Evolutionary conservation across 768 basidiomycete species (phyloP), one percentile per base, ranked within the genome.

Genomic region (Paxillus ammoniavirescens): DNA sequence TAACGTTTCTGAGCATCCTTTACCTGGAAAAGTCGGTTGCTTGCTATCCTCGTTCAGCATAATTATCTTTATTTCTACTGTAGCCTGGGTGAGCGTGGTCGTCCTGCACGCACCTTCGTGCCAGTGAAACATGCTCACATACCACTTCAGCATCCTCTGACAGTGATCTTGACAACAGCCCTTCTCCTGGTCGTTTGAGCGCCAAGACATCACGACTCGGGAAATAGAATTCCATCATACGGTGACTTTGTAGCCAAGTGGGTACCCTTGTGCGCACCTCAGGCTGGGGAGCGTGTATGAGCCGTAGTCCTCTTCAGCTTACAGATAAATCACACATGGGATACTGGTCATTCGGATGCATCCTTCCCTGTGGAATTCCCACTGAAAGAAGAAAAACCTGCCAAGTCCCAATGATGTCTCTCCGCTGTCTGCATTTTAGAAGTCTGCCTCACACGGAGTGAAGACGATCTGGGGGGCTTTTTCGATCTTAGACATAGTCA

Each of bases 1-100:
- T 52, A 21, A 7, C 46, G 13, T 52, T 52, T 37, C 1, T 35
- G 33, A 52, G 49, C 30, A 36, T 31, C 9, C 14, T 49, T 23
- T 52, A 52, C 33, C 45, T 52, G 33, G 74, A 33, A 12, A 8
- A 33, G 33, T 33, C 8, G 33, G 12, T 10, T 33, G 33, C 33
- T 33, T 33, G 3, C 8, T 8, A 10, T 33, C 33, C 33, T 33
- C 10, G 33, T 33, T 4, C 8, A 33, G 9, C 33, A 33, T 33
- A 33, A 33, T 9, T 8, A 3, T 12, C 10, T 9, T 9, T 40
- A 40, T 17, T 40, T n/a, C 8, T 15, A 15, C 17, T 40, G 14
- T 40, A 6, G 15, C 6, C 38, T 40, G 4, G 15, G 38, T 40
- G 33, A 10, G 33, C 10, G 10, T 33, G 7, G 33, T 33, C 33